Evolutionary conservation across 352 stramenopile genomes (phyloP).

Genomic region (Phytopythium sindhum): DNA sequence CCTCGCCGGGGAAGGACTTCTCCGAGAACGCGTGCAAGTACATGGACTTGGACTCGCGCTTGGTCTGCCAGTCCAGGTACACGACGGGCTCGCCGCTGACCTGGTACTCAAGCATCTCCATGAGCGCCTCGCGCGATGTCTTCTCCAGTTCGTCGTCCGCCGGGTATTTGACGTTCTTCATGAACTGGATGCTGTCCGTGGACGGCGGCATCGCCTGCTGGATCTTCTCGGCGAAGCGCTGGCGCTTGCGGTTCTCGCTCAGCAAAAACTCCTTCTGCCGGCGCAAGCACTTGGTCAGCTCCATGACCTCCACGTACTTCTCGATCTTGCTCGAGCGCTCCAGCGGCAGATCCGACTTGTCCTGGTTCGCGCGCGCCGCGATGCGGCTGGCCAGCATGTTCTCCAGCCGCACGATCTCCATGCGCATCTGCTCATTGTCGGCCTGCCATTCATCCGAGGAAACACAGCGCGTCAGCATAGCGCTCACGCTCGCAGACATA

Average conservation of each 20-base stretch:
- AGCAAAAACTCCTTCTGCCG: slow-evolving; percentile 85
- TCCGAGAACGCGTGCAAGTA: slow-evolving; percentile 78
- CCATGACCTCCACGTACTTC: slow-evolving; percentile 87
- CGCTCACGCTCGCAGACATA: background rate
- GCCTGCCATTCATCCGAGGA: slow-evolving; percentile 28
- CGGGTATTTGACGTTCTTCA: slow-evolving; percentile 86
- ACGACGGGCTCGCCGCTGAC: slow-evolving; percentile 60
- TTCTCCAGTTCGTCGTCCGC: slow-evolving; percentile 76
- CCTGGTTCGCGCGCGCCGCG: slow-evolving; percentile 61
- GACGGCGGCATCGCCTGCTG: slow-evolving; percentile 84
- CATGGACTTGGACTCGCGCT: slow-evolving; percentile 85
- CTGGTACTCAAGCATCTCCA: slow-evolving; percentile 81
- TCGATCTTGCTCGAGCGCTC: slow-evolving; percentile 83
- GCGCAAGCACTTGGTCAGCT: slow-evolving; percentile 83
- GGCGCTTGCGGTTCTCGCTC: slow-evolving; percentile 82
- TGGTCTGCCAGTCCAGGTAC: slow-evolving; percentile 78
- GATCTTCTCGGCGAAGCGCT: slow-evolving; percentile 85
- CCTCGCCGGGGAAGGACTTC: slow-evolving; percentile 64
- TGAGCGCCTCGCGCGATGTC: slow-evolving; percentile 65
- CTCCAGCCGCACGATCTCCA: slow-evolving; percentile 75
- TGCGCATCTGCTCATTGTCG: slow-evolving; percentile 77
- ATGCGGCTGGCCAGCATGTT: slow-evolving; percentile 72
- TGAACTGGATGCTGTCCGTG: slow-evolving; percentile 85
- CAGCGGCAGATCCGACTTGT: slow-evolving; percentile 62
- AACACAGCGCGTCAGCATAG: background rate